A percentile compares a stretch with the other conserved stretches of the same genome.
These are phyloP conservation scores for Penicillium waksmanii DNA, from an alignment of 495 filamentous ascomycete genomes.

Conservation along the genomic window DNA sequence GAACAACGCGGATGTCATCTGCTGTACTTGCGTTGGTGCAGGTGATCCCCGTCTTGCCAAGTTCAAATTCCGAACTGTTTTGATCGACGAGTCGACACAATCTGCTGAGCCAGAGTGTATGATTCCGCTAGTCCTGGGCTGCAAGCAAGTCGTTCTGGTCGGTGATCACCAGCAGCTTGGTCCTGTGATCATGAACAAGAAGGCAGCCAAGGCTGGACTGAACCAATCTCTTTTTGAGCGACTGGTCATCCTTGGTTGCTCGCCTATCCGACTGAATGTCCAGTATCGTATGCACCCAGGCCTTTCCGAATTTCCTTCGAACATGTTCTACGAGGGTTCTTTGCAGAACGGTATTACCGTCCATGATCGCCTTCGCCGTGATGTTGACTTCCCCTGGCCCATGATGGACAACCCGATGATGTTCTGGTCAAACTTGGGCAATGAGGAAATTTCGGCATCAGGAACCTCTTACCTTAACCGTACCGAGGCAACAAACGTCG, in stretches of 20 bases:
- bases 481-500: constrained; percentile 94
- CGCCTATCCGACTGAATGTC: constrained; percentile 91
- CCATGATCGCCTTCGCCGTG: constrained; percentile 81
- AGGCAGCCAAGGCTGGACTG: constrained; percentile 94
- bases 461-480: constrained; percentile 98
- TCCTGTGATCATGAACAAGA: constrained; percentile 99
- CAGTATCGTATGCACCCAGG: constrained; percentile 99
- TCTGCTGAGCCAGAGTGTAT: constrained; percentile 99
- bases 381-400: constrained; percentile 99
- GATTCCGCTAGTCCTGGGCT: constrained; percentile 96
- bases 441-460: constrained; percentile 96
- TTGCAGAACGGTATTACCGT: constrained; percentile 96
- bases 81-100: constrained; percentile 98
- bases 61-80: constrained; percentile 95
- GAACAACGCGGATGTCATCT: constrained; percentile 96
- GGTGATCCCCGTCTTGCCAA: constrained; percentile 94
- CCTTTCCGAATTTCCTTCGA: constrained; percentile 96
- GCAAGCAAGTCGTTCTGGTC: constrained; percentile 97
- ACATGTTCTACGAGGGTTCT: constrained; percentile 99
- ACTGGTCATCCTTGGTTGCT: constrained; percentile 88
- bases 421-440: constrained; percentile 99
- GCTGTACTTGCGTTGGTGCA: constrained; percentile 97
- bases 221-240: constrained; percentile 98
- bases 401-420: constrained; percentile 96
- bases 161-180: constrained; percentile 98